phyloP scores from a whole-genome alignment of 495 filamentous ascomycete genomes.

The Filosporella fistucella region DNA sequence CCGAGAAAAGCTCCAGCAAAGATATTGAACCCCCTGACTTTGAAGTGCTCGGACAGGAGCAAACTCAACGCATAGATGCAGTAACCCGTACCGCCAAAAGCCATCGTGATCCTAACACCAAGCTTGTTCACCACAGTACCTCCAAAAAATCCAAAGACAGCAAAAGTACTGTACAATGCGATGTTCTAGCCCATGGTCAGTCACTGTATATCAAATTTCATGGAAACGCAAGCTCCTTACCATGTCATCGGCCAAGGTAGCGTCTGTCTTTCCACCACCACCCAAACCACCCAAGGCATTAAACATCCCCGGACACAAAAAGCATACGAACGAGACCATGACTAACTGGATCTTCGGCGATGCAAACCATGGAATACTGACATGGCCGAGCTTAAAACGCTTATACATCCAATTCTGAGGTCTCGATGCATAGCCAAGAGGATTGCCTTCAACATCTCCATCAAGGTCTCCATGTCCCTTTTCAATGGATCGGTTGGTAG shows the following conservation, averaged over 20 bases:
- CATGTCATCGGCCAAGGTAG: constrained; percentile 61
- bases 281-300: constrained; percentile 76
- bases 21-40: constrained; percentile 71
- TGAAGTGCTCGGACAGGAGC: constrained; percentile 75
- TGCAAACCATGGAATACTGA: constrained; percentile 60
- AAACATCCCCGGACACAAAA: constrained; percentile 77
- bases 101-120: constrained; percentile 68
- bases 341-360: constrained; percentile 70
- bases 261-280: constrained; percentile 64
- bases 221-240: constrained; percentile 3
- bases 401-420: constrained; percentile 61
- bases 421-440: constrained; percentile 18
- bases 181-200: constrained; percentile 29
- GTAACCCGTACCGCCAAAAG: constrained; percentile 83
- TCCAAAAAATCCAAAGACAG: constrained; percentile 82
- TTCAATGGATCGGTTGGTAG: background rate
- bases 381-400: constrained; percentile 52
- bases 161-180: constrained; percentile 78
- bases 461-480: background rate
- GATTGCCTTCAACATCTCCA: constrained; percentile 29
- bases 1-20: constrained; percentile 71
- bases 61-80: constrained; percentile 76
- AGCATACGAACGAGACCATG: constrained; percentile 80
- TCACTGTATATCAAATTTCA: background rate
- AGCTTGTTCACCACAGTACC: constrained; percentile 74